Percentiles rank a stretch among this genome's conserved stretches.
These are phyloP conservation scores for Neoarthrinium moseri DNA, from an alignment of 2,329 filamentous ascomycete genomes.

Conservation along the genomic window DNA sequence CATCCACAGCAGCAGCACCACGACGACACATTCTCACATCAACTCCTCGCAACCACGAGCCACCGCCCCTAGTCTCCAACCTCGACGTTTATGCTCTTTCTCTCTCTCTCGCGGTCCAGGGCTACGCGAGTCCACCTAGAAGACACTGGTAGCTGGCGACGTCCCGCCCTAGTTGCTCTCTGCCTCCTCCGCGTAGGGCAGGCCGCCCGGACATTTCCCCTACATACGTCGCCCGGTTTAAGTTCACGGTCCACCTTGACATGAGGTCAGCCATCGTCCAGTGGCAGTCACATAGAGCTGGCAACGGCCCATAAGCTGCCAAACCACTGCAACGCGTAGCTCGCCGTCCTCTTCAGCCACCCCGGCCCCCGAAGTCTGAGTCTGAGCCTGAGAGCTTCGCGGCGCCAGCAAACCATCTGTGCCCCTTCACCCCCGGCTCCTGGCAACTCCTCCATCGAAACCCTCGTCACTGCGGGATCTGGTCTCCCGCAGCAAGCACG, in stretches of 20 bases:
- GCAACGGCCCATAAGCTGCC: neutral
- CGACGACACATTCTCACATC: no score
- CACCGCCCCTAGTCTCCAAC: no score
- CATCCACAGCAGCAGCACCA: no score
- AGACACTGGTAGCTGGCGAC: no score
- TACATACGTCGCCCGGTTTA: neutral
- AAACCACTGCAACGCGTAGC: neutral
- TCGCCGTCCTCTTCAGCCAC: neutral
- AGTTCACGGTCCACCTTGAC: slow-evolving; percentile 9
- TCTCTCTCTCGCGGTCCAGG: no score
- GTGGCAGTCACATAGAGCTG: slow-evolving; percentile 6
- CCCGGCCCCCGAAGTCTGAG: neutral
- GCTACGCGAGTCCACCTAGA: no score
- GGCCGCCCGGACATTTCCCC: no score
- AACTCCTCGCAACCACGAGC: no score
- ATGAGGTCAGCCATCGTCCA: slow-evolving; percentile 9
- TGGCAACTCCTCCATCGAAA: neutral
- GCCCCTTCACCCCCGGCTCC: neutral
- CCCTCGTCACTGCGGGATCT: slow-evolving; percentile 33
- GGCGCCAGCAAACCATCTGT: neutral
- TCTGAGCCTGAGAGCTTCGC: neutral
- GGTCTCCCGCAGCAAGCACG: slow-evolving; percentile 41
- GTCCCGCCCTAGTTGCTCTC: no score
- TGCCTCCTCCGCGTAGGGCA: no score
- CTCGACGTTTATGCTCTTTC: no score